These are phyloP conservation scores for Chenopodium suecicum DNA, from an alignment of 148 eudicot genomes.

Conservation along the genomic window DNA sequence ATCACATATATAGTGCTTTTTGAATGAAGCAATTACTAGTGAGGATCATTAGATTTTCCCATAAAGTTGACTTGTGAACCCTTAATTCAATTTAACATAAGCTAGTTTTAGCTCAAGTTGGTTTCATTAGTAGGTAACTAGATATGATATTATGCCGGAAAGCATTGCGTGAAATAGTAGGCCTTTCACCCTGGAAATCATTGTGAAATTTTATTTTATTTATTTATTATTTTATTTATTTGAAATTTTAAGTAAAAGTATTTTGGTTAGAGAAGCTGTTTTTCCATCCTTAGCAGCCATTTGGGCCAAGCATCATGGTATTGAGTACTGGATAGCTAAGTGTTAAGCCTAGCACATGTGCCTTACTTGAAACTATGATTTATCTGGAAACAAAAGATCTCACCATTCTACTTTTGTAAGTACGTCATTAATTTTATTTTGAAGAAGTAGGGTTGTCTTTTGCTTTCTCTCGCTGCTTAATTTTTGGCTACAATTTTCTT, in stretches of 20 bases:
- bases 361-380: background rate
- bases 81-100: background rate
- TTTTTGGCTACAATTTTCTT: background rate
- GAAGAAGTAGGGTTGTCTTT: background rate
- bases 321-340: background rate
- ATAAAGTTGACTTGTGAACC: background rate
- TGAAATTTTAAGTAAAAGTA: no score
- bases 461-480: background rate
- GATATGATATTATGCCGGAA: background rate
- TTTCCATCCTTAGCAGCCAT: background rate
- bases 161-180: background rate
- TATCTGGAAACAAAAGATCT: background rate
- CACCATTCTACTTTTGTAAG: background rate
- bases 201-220: no score
- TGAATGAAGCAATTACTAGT: background rate
- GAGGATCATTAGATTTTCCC: background rate
- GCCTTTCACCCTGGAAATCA: background rate
- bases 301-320: background rate
- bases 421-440: background rate
- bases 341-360: background rate
- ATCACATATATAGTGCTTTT: background rate
- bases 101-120: background rate
- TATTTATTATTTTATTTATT: no score
- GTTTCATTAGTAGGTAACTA: no score
- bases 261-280: background rate